Conservation (phyloP, 2,329 filamentous ascomycete species). For the Elsinoe necatrix region DNA sequence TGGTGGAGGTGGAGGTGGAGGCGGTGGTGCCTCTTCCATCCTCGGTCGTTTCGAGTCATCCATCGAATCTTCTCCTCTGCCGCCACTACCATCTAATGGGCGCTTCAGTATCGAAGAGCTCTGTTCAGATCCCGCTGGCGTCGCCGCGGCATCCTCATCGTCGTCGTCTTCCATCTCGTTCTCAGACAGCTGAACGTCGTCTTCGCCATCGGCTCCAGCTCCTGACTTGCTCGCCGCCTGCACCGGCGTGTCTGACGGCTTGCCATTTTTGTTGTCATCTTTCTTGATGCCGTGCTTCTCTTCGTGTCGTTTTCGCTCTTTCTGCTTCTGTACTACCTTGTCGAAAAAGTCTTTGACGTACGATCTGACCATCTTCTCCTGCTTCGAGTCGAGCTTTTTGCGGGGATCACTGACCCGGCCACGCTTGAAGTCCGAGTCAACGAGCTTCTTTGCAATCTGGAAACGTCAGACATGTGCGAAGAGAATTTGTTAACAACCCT, state of each 20-base stretch:
- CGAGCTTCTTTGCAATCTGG: slow-evolving; percentile 73
- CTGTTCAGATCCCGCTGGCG: slow-evolving; percentile 23
- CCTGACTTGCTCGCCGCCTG: neutral
- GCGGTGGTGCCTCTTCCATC: slow-evolving; percentile 26
- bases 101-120: slow-evolving; percentile 28
- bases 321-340: slow-evolving; percentile 68
- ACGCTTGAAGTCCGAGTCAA: slow-evolving; percentile 85
- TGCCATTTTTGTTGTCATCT: slow-evolving; percentile 4
- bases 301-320: slow-evolving; percentile 43
- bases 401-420: slow-evolving; percentile 76
- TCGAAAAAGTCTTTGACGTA: slow-evolving; percentile 81
- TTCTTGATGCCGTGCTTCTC: slow-evolving; percentile 24
- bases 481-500: slow-evolving; percentile 18
- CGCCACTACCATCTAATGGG: slow-evolving; percentile 27
- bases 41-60: slow-evolving; percentile 26
- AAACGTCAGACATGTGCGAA: slow-evolving; percentile 35
- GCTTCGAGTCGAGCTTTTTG: slow-evolving; percentile 60
- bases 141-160: slow-evolving; percentile 21
- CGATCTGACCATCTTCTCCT: slow-evolving; percentile 72
- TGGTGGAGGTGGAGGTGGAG: slow-evolving; percentile 36
- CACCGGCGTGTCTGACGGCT: neutral
- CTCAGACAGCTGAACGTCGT: slow-evolving; percentile 29
- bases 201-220: slow-evolving; percentile 33
- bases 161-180: slow-evolving; percentile 19
- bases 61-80: slow-evolving; percentile 24